Evolutionary conservation across 2,329 filamentous ascomycete species (phyloP), one percentile per base, ranked within the genome.

Genomic region (Scytalidium sp.): DNA sequence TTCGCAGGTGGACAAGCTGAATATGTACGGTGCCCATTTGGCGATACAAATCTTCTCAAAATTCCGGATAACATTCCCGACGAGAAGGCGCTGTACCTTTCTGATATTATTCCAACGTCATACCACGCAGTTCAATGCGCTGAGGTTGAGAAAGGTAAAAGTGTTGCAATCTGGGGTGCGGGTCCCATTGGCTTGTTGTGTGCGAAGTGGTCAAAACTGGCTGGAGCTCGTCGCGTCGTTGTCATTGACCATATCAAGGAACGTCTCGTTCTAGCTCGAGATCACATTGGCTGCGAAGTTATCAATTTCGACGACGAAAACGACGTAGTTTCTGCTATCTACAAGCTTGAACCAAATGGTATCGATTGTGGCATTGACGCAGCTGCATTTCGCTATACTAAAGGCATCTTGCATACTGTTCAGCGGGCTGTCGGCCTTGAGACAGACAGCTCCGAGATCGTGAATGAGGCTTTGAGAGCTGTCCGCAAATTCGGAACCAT

Each of bases 1-100:
- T 68, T 66, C 54, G 55, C 67, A 13, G 66, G 67, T 17, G 58
- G 65, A 29, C 66, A 69, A 52, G 67, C 67, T 2, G 67, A 69
- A 52, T 69, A 58, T 50, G 65, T 62, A 43, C 65, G 64, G 6
- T 65, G 63, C 9, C 67, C 67, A 6, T 65, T 66, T 50, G 66
- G 64, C 2, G 64, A 68, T 48, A 39, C 67, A 11, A 57, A 55
- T 17, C 64, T 62, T 43, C 54, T 67, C 27, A 58, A 61, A 49
- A 60, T 55, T 9, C 64, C 65, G 3, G 46, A 52, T 2, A 50
- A 62, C 21, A 41, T 65, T 3, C 53, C 57, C 4, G 56, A 64
- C 0, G 59, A 62, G 49, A 66, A 66, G 45, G 51, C 64, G 1
- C 60, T 68, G 2, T 63, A 56, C 4, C 52, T 68, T 4, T 53